Evolutionary conservation across 305 asterid genomes (phyloP).

Genomic region (Plantago lanceolata): DNA sequence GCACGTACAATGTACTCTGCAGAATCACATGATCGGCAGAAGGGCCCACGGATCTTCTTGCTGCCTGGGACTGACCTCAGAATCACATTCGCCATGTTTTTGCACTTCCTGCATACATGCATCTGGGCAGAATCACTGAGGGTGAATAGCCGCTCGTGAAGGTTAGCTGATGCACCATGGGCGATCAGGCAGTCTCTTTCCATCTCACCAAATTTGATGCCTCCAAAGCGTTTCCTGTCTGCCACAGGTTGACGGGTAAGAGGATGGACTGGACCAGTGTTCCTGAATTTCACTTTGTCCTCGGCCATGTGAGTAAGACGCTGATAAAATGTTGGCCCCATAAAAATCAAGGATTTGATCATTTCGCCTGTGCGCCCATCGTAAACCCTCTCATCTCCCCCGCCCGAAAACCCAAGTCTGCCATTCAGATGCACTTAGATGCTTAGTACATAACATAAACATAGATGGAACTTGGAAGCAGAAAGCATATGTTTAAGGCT

Average conservation of each 20-base stretch:
- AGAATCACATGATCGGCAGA: constrained; percentile 72
- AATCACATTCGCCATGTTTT: constrained; percentile 70
- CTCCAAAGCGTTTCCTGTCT: constrained; percentile 91
- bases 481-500: background rate
- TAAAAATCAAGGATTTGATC: constrained; percentile 58
- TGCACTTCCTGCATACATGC: constrained; percentile 80
- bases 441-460: background rate
- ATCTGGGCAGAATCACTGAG: constrained; percentile 82
- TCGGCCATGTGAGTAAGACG: constrained; percentile 94
- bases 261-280: constrained; percentile 92
- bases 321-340: constrained; percentile 93
- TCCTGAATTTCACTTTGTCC: constrained; percentile 86
- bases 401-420: constrained; percentile 75
- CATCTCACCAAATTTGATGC: constrained; percentile 91
- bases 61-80: constrained; percentile 67
- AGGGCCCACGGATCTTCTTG: constrained; percentile 72
- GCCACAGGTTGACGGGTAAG: constrained; percentile 96
- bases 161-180: constrained; percentile 85
- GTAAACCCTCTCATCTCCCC: constrained; percentile 84
- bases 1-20: constrained; percentile 68
- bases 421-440: constrained; percentile 18
- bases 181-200: constrained; percentile 92
- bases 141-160: constrained; percentile 88
- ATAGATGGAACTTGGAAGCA: background rate
- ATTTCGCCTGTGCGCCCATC: constrained; percentile 74